phyloP scores from a whole-genome alignment of 2,329 filamentous ascomycete species.

The Aspergillus sp. region DNA sequence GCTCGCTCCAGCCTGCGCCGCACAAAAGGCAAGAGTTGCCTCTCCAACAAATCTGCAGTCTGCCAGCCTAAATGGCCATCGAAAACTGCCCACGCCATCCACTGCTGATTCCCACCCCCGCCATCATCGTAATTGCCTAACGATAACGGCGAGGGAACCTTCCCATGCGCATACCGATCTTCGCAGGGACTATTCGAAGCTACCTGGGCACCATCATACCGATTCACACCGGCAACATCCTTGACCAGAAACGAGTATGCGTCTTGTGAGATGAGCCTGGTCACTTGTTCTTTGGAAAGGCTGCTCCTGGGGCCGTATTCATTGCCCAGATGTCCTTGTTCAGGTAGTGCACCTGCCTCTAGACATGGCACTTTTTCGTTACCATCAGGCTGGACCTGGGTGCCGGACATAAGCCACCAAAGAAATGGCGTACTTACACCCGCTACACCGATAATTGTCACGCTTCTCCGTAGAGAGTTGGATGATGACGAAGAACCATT shows the following conservation, averaged over 20 bases:
- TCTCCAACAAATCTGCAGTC: conserved; percentile 24
- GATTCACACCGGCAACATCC: conserved; percentile 18
- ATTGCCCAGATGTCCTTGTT: too few relatives aligned
- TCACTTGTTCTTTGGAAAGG: too few relatives aligned
- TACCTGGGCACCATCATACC: conserved; percentile 29
- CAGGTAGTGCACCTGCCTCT: too few relatives aligned
- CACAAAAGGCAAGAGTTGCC: conserved; percentile 19
- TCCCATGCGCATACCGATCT: conserved; percentile 27
- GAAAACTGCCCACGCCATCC: conserved; percentile 41
- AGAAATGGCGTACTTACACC: too few relatives aligned
- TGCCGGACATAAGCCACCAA: too few relatives aligned
- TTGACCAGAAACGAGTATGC: conserved; percentile 23
- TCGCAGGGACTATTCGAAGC: conserved; percentile 41
- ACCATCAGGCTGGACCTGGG: too few relatives aligned
- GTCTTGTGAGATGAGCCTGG: conserved; percentile 1
- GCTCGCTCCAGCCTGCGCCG: too few relatives aligned
- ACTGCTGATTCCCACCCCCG: conserved; percentile 15
- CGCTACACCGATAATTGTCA: too few relatives aligned
- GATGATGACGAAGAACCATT: too few relatives aligned
- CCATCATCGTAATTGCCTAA: background rate
- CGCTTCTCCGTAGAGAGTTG: too few relatives aligned
- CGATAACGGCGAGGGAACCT: conserved; percentile 4
- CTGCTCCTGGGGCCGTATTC: too few relatives aligned
- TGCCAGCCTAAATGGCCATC: conserved; percentile 40
- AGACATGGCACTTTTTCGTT: too few relatives aligned